phyloP scores from a whole-genome alignment of 208 protist species.

The Wallacemonas sp. region DNA sequence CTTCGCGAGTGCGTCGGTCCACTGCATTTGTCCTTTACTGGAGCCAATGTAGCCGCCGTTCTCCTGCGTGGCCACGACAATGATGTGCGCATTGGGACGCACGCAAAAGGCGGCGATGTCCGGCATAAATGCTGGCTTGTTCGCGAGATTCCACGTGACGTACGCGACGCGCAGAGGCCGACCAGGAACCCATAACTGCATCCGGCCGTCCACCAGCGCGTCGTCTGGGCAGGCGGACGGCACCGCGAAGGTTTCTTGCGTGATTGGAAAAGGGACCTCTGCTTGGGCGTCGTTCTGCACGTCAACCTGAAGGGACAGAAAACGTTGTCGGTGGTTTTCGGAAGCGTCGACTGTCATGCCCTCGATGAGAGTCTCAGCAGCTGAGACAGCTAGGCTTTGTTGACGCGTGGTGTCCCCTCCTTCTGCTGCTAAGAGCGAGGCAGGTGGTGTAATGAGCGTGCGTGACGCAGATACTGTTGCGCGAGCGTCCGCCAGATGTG shows the following conservation, averaged over 20 bases:
- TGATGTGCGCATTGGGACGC: slow-evolving; percentile 76
- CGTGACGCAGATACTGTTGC: too few species aligned
- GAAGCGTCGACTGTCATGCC: slow-evolving; percentile 4
- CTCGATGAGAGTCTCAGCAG: not conserved
- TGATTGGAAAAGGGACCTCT: slow-evolving; percentile 33
- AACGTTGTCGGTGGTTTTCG: not conserved
- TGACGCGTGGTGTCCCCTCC: too few species aligned
- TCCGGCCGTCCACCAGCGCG: slow-evolving; percentile 14
- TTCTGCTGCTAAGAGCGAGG: too few species aligned
- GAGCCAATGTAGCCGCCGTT: slow-evolving; percentile 62
- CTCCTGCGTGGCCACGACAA: slow-evolving; percentile 83
- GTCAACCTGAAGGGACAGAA: slow-evolving; percentile 17
- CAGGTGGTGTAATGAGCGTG: too few species aligned
- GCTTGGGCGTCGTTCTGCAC: slow-evolving; percentile 27
- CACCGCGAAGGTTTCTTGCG: slow-evolving; percentile 63
- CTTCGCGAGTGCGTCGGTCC: slow-evolving; percentile 28
- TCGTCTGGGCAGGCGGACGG: slow-evolving; percentile 48
- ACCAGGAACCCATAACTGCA: slow-evolving; percentile 53
- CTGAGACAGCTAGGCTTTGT: too few species aligned
- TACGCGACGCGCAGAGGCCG: slow-evolving; percentile 73
- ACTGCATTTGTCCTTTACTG: slow-evolving; percentile 46
- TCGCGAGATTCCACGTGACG: slow-evolving; percentile 85
- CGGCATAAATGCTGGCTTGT: slow-evolving; percentile 28
- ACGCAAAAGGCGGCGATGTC: slow-evolving; percentile 68
- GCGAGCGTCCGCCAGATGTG: too few species aligned